These are phyloP conservation scores for Physaria fendleri DNA, from an alignment of 345 rosid species.

Conservation along the genomic window DNA sequence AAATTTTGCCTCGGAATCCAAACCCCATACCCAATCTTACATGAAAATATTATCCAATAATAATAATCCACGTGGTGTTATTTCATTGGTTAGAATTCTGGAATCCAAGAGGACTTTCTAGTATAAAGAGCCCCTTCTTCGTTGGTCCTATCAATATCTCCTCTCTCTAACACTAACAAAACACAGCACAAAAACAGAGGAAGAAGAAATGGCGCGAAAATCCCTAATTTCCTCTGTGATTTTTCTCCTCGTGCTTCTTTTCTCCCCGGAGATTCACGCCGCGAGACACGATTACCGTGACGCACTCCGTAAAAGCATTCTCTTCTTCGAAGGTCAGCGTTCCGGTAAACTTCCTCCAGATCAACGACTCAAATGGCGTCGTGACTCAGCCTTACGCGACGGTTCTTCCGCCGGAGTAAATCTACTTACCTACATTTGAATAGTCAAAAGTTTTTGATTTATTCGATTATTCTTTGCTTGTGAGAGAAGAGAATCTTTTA, in stretches of 20 bases:
- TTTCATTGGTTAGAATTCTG: conserved; percentile 35
- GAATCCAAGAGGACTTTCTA: conserved; percentile 61
- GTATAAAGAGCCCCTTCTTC: conserved; percentile 38
- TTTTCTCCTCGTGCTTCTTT: conserved; percentile 28
- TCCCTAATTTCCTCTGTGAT: conserved; percentile 20
- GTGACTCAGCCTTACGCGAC: conserved; percentile 82
- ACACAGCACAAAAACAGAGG: neutral
- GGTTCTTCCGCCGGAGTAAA: conserved; percentile 54
- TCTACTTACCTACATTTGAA: conserved; percentile 1
- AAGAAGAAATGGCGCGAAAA: conserved; percentile 67
- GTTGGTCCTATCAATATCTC: conserved; percentile 2
- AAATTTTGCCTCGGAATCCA: conserved; percentile 37
- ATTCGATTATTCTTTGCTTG: conserved; percentile 28
- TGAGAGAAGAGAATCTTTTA: conserved; percentile 22
- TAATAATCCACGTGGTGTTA: conserved; percentile 43
- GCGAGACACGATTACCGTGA: conserved; percentile 61
- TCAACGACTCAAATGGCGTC: conserved; percentile 78
- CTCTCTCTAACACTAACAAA: conserved; percentile 10
- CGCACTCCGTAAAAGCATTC: conserved; percentile 81
- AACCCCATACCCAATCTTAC: conserved; percentile 20
- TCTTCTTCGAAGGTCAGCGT: conserved; percentile 95
- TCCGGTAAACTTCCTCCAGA: conserved; percentile 76
- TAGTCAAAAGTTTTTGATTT: conserved; percentile 11
- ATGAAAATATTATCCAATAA: conserved; percentile 17
- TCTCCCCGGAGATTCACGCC: conserved; percentile 18